Evolutionary conservation across 1,284 basidiomycete genomes (phyloP).

Genomic region (Cutaneotrichosporon sp.): DNA sequence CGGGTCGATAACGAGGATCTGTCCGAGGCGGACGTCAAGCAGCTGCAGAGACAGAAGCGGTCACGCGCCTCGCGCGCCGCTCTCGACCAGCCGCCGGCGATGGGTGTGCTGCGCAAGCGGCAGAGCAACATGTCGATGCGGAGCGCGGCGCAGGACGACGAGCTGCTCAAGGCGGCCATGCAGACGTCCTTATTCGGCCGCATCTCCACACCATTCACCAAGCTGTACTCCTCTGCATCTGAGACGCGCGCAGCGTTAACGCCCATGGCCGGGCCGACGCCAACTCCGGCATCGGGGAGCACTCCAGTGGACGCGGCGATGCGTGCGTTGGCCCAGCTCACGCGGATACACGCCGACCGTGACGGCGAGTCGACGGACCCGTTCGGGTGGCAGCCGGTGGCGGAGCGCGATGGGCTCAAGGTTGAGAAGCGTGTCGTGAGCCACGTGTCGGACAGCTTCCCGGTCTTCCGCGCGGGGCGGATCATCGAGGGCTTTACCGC

Average conservation of each 20-base stretch:
- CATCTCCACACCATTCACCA: constrained; percentile 60
- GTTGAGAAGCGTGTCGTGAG: constrained; percentile 74
- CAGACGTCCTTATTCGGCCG: constrained; percentile 25
- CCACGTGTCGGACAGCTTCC: constrained; percentile 76
- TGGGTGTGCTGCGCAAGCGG: constrained; percentile 65
- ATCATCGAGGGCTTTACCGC: constrained; percentile 94
- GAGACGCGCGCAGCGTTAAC: constrained; percentile 56
- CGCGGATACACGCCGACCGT: constrained; percentile 67
- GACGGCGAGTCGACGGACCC: constrained; percentile 56
- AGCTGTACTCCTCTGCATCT: constrained; percentile 71
- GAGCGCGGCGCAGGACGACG: constrained; percentile 15
- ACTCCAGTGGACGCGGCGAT: constrained; percentile 71
- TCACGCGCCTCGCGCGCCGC: constrained; percentile 84
- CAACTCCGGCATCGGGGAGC: constrained; percentile 50
- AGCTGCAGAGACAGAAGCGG: constrained; percentile 78
- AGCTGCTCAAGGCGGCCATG: constrained; percentile 20
- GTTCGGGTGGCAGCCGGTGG: constrained; percentile 78
- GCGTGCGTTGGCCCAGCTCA: constrained; percentile 75
- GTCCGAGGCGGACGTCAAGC: constrained; percentile 82
- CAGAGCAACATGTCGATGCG: constrained; percentile 37
- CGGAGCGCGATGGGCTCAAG: constrained; percentile 72
- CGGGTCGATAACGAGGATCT: constrained; percentile 90
- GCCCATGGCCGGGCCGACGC: constrained; percentile 40
- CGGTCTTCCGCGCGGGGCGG: constrained; percentile 84
- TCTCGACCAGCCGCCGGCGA: constrained; percentile 84